Evolutionary conservation across 306 rosid species (phyloP), one percentile per base, ranked within the genome.

Genomic region (Gillenia trifoliata): DNA sequence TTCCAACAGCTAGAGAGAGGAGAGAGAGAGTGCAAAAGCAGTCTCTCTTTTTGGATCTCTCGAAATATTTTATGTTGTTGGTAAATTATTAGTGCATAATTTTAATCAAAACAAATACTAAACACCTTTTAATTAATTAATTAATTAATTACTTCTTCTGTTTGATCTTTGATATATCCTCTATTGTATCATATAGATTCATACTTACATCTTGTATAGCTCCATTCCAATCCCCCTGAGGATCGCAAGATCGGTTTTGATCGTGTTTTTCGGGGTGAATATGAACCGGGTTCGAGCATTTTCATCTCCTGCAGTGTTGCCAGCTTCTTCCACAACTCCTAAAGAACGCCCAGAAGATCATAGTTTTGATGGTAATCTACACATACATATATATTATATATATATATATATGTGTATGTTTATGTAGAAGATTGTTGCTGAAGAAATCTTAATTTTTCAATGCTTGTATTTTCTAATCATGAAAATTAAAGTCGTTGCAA

Each of bases 41-140:
- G 40, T 84, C 82, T 89, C 84, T 89, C 89, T 83, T 83, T 84
- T 83, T 79, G 79, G 75, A 80, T 87, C 84, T 77, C 80, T 77
- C 73, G 45, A 38, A 25, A 5, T 70, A 23, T 5, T 70, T n/a
- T 56, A 73, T 59, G 12, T 23, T 34, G 11, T 28, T 64, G 33
- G 43, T 17, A 64, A 31, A 31, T 13, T 64, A 64, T 15, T 64
- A 19, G 25, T 17, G 25, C 26, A 31, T 19, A 11, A 64, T 33
- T 23, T 50, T 16, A 16, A 11, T 36, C 8, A 16, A 4, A 19
- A 33, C 7, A 16, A 15, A 47, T 17, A 47, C 52, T 47, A 16
- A 47, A 47, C 11, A 38, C 8, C 41, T 11, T 38, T 38, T 36
- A 38, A 49, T 55, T 57, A 11, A 45, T 15, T 1, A 22, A 13